Evolutionary conservation across 108 stramenopile species (phyloP).

Genomic region (Conticribra guillardii): DNA sequence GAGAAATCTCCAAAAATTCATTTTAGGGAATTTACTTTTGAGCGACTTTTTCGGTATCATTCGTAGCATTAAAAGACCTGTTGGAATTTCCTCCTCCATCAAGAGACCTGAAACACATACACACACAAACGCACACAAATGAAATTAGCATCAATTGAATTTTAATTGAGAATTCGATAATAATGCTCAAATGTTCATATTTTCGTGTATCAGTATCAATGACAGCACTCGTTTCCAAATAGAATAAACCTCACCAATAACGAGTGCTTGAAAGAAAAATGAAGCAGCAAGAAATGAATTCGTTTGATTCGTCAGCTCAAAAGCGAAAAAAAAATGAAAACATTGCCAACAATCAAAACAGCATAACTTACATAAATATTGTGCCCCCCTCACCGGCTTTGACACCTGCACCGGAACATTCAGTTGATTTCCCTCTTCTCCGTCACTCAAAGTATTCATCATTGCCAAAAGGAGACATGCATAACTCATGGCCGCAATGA

Average conservation of each 20-base stretch:
- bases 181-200: no score
- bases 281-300: no score
- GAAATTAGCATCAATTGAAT: no score
- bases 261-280: neutral
- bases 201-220: no score
- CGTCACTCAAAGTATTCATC: constrained; percentile 16
- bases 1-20: constrained; percentile 13
- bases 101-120: constrained; percentile 1
- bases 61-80: constrained; percentile 12
- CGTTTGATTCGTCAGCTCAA: neutral
- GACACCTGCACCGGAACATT: constrained; percentile 16
- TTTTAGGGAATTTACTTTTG: constrained; percentile 1
- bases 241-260: neutral
- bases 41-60: constrained; percentile 29
- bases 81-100: constrained; percentile 47
- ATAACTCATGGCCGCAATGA: constrained; percentile 5
- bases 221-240: no score
- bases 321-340: neutral
- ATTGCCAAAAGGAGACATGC: constrained; percentile 16
- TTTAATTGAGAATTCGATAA: no score
- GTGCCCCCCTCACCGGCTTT: constrained; percentile 18
- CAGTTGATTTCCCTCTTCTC: constrained; percentile 4
- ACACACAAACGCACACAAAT: no score
- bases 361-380: constrained; percentile 22
- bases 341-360: no score